phyloP scores from a whole-genome alignment of 192 early-diverging fungal genomes.

The Entomortierella lignicola region DNA sequence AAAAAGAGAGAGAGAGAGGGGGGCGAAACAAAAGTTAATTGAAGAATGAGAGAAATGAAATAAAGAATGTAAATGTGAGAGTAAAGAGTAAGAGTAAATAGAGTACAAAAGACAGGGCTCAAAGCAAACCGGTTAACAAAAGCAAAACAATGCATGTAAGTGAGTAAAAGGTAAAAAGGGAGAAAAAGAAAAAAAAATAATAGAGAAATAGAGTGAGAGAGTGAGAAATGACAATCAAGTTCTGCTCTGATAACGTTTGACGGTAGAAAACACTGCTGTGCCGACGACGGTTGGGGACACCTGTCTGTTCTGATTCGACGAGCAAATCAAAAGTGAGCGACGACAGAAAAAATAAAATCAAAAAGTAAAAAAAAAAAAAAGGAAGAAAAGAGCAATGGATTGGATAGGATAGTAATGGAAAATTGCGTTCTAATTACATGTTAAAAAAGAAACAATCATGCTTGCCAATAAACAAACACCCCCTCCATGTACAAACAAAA shows the following conservation, averaged over 20 bases:
- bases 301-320: background rate
- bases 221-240: background rate
- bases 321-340: background rate
- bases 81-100: background rate
- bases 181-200: constrained; percentile 3
- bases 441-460: background rate
- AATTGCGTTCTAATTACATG: too few relatives aligned
- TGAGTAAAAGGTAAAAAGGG: background rate
- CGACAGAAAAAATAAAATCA: background rate
- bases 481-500: background rate
- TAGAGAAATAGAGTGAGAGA: background rate
- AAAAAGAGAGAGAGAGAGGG: constrained; percentile 5
- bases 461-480: too few relatives aligned
- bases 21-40: too few relatives aligned
- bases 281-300: background rate
- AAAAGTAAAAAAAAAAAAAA: background rate
- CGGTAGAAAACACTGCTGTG: background rate
- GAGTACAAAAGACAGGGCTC: background rate
- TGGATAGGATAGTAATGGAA: too few relatives aligned
- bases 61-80: background rate
- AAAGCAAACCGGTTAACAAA: too few relatives aligned
- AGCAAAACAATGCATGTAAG: background rate
- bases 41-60: background rate
- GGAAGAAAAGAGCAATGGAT: background rate
- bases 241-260: background rate